Base-by-base conservation (phyloP, 768 basidiomycete species). In the Panaeolus cyanescens region DNA sequence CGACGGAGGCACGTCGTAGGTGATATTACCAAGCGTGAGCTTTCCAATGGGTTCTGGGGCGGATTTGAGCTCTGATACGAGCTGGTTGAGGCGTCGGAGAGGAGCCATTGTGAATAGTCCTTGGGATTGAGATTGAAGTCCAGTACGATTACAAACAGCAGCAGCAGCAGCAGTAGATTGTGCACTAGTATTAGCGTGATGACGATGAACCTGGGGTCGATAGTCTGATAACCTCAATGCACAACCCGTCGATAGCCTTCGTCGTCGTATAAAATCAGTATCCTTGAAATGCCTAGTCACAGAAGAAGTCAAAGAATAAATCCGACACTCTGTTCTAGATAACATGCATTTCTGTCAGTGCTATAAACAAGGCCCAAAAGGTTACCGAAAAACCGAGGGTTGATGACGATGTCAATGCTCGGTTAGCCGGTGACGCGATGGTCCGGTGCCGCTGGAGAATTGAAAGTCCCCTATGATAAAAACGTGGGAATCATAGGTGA, bases 21-120 rank as follows among this genome's bases (percentile, higher is more conserved):
- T 77, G 60, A 88, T 85, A 62, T 79, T 77, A 13, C 86, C 87
- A 0, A 88, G 76, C 64, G 79, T 83, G 40, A 90, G 71, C 4
- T 79, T 85, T 19, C 87, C 88, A 28, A 88, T 74, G 30, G 77
- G 58, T 20, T 72, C 69, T 33, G 74, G 72, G 2, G 79, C 64
- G 3, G 80, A 73, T n/a, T 74, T 69, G 28, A 87, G 72, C 54
- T 77, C 77, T 56, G 72, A 74, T 28, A 85, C 65, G 37, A 89
- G 68, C 50, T 80, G 81, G 33, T 79, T 77, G 15, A 88, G 74
- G 13, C 87, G 83, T 59, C 80, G 76, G 59, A 76, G 76, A 17
- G 78, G 71, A 9, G 77, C 72, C 77, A 79, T 79, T 15, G 37
- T 39, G 17, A n/a, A 19, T 39, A 19, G 6, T 34, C 7, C 13